Conservation (phyloP, 441 rosid species). For the Gossypium schwendimanii region DNA sequence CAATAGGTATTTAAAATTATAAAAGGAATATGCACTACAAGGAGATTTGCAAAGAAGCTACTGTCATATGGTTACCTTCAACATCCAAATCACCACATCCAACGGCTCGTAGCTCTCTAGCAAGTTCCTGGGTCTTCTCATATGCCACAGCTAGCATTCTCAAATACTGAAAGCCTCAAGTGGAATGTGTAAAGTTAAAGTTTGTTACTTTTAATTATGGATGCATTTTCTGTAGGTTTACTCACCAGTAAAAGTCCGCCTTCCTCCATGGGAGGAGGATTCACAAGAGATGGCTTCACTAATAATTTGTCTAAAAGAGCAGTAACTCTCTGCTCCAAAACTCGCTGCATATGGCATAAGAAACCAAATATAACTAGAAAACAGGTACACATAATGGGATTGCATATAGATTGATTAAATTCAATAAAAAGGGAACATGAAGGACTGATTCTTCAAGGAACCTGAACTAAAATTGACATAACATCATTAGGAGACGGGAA, state of each 20-base stretch:
- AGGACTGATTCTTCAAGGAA: slow-evolving; percentile 17
- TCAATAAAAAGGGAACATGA: slow-evolving; percentile 1
- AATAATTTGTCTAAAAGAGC: slow-evolving; percentile 85
- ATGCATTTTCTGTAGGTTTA: slow-evolving; percentile 13
- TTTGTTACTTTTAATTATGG: neutral
- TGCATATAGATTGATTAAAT: neutral
- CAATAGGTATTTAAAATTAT: neutral
- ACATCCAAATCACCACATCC: slow-evolving; percentile 99
- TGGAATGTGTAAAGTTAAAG: neutral
- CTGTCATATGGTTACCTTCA: slow-evolving; percentile 54
- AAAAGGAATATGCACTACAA: slow-evolving; percentile 1
- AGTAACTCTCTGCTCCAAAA: slow-evolving; percentile 95
- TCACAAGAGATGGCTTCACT: slow-evolving; percentile 87
- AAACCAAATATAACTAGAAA: slow-evolving; percentile 14
- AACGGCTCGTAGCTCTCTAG: slow-evolving; percentile 85
- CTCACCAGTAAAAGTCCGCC: slow-evolving; percentile 92
- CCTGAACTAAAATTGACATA: slow-evolving; percentile 98
- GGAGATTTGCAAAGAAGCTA: slow-evolving; percentile 14
- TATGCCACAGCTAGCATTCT: slow-evolving; percentile 62
- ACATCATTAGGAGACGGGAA: slow-evolving; percentile 98
- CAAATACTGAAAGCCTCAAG: slow-evolving; percentile 3
- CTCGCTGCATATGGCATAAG: slow-evolving; percentile 51
- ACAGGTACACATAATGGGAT: neutral
- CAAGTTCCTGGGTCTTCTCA: slow-evolving; percentile 97
- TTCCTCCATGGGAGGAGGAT: slow-evolving; percentile 77